A percentile compares a stretch with the other conserved stretches of the same genome.
Conservation (phyloP, 495 filamentous ascomycete species). For the Tetracladium setigerum region DNA sequence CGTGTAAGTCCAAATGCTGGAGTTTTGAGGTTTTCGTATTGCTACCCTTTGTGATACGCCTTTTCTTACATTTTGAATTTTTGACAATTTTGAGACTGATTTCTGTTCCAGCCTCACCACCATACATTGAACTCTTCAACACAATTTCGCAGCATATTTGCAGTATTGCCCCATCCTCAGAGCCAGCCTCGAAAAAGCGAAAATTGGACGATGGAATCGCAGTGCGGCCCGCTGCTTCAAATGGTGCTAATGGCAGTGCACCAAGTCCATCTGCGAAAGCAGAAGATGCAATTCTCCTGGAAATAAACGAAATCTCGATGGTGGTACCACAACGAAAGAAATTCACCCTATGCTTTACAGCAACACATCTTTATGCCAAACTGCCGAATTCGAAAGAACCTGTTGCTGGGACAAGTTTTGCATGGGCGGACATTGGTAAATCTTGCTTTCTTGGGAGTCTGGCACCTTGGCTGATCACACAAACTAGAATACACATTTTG, state of each 20-base stretch:
- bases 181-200: conserved; percentile 35
- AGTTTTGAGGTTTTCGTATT: neutral
- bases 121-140: conserved; percentile 41
- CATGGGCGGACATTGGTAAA: conserved; percentile 69
- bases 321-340: conserved; percentile 88
- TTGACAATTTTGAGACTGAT: neutral
- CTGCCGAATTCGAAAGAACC: conserved; percentile 55
- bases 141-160: conserved; percentile 41
- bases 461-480: conserved; percentile 17
- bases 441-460: conserved; percentile 1
- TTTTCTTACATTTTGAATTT: neutral
- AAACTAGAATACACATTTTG: conserved; percentile 62
- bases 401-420: conserved; percentile 58
- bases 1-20: conserved; percentile 11
- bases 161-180: conserved; percentile 30
- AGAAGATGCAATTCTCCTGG: conserved; percentile 42
- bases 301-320: conserved; percentile 66
- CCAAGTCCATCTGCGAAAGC: conserved; percentile 15
- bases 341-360: conserved; percentile 67
- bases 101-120: conserved; percentile 11
- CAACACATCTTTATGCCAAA: conserved; percentile 58
- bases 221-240: conserved; percentile 9
- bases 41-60: neutral
- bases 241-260: conserved; percentile 12
- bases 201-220: conserved; percentile 37